Evolutionary conservation across 1,284 basidiomycete genomes (phyloP).

Genomic region (Termitomyces sp.): DNA sequence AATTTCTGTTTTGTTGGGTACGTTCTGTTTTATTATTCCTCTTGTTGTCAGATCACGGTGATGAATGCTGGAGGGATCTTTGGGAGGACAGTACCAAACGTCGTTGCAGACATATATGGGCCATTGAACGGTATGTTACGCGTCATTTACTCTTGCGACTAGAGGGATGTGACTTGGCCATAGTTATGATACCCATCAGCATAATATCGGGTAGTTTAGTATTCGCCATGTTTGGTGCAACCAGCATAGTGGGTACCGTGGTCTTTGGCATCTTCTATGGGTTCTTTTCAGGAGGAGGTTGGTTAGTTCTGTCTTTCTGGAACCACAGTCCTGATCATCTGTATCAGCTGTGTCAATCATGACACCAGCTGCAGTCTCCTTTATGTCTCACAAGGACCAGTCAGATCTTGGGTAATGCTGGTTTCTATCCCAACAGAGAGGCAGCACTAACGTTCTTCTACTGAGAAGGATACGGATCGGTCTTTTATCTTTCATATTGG

Average conservation of each 20-base stretch:
- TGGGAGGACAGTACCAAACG: slow-evolving; percentile 36
- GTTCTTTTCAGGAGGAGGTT: slow-evolving; percentile 45
- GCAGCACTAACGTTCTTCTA: neutral
- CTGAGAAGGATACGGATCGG: slow-evolving; percentile 36
- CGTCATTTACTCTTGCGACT: neutral
- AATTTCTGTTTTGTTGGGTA: neutral
- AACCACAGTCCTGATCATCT: neutral
- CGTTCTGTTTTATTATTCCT: neutral
- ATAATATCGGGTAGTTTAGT: slow-evolving; percentile 34
- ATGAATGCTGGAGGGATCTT: slow-evolving; percentile 37
- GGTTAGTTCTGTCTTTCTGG: slow-evolving; percentile 12
- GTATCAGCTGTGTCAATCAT: slow-evolving; percentile 36
- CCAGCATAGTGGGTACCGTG: slow-evolving; percentile 31
- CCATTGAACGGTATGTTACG: slow-evolving; percentile 30
- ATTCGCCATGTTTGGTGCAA: slow-evolving; percentile 40
- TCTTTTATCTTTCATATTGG: slow-evolving; percentile 33
- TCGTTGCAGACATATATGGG: slow-evolving; percentile 33
- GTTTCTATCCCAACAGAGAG: neutral
- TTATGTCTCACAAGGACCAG: slow-evolving; percentile 33
- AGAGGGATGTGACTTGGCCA: neutral
- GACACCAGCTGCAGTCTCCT: slow-evolving; percentile 37
- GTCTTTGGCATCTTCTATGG: slow-evolving; percentile 43
- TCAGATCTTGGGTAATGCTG: slow-evolving; percentile 39
- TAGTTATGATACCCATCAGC: slow-evolving; percentile 38
- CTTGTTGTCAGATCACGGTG: slow-evolving; percentile 32